Evolutionary conservation across 768 basidiomycete genomes (phyloP), one percentile per base, ranked within the genome.

Genomic region (Russula abietina): DNA sequence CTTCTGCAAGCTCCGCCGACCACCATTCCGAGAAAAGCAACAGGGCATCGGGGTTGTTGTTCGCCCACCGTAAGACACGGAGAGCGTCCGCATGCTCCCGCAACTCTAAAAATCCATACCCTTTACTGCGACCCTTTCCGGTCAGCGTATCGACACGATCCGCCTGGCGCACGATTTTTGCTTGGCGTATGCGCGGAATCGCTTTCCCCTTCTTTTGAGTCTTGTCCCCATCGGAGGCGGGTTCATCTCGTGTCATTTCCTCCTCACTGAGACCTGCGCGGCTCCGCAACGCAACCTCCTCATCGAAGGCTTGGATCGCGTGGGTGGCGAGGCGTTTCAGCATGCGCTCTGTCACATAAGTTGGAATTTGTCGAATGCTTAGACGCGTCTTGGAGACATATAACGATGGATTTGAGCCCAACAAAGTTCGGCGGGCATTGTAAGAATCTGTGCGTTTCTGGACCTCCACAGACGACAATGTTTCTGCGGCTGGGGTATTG

Each of bases 31-130:
- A 80, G 70, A 94, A 85, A 60, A 98, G 75, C 6, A 72, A 68
- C 1, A 79, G 81, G 0, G 89, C 80, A 4, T 79, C 82, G 0
- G 82, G 74, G 71, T 97, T 95, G 71, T 93, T 94, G 76, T 98
- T 99, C 30, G 91, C 88, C 92, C 92, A 98, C 38, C 97, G 82
- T 50, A 98, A 75, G 6, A 98, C 88, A 28, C 91, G 87, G 26
- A 99, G 77, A 7, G 96, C 93, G 71, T 98, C 93, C 6, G 88
- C 85, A 69, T 99, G 97, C 30, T 78, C 82, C 53, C 85, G 77
- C 82, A 97, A 83, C 77, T 98, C 96, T 36, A 98, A 70, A 76
- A 99, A 98, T 11, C 96, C 97, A 69, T 98, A 99, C 1, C 97
- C 96, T 72, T 90, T 93, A 69, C 89, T 91, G 57, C 88, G 82